Percentiles rank a stretch among this genome's conserved stretches.
phyloP scores from a whole-genome alignment of 176 grass and related monocot species.

The Musa itinerans region DNA sequence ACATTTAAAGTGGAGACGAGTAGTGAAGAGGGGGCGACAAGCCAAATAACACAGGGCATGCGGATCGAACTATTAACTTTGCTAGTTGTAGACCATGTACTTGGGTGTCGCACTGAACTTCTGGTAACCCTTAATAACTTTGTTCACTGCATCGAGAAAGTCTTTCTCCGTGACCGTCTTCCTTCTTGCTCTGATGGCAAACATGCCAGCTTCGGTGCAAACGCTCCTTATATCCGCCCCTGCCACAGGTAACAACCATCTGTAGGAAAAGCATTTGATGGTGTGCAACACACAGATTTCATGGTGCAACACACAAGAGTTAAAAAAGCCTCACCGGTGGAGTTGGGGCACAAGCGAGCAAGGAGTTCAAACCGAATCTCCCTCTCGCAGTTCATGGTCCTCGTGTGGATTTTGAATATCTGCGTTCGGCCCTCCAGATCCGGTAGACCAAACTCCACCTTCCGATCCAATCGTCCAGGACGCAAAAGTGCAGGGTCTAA shows the following conservation, averaged over 20 bases:
- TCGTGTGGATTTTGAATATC: conserved; percentile 94
- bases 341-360: conserved; percentile 85
- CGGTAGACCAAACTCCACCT: conserved; percentile 82
- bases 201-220: conserved; percentile 91
- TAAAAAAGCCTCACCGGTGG: conserved; percentile 45
- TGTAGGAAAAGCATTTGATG: too few species aligned
- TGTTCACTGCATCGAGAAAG: conserved; percentile 83
- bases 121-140: conserved; percentile 91
- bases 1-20: too few species aligned
- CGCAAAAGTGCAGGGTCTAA: conserved; percentile 75
- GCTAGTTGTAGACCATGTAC: conserved; percentile 87
- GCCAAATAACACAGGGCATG: too few species aligned
- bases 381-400: conserved; percentile 82
- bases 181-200: conserved; percentile 68
- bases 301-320: too few species aligned
- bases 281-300: too few species aligned
- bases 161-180: conserved; percentile 92
- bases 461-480: conserved; percentile 79
- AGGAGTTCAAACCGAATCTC: conserved; percentile 86
- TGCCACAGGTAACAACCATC: conserved; percentile 1
- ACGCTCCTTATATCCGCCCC: conserved; percentile 87
- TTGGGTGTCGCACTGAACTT: conserved; percentile 86
- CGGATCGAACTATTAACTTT: too few species aligned
- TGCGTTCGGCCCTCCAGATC: conserved; percentile 85
- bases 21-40: too few species aligned